These are phyloP conservation scores for Termitomyces bulborhizus DNA, from an alignment of 768 basidiomycete genomes.

Conservation along the genomic window DNA sequence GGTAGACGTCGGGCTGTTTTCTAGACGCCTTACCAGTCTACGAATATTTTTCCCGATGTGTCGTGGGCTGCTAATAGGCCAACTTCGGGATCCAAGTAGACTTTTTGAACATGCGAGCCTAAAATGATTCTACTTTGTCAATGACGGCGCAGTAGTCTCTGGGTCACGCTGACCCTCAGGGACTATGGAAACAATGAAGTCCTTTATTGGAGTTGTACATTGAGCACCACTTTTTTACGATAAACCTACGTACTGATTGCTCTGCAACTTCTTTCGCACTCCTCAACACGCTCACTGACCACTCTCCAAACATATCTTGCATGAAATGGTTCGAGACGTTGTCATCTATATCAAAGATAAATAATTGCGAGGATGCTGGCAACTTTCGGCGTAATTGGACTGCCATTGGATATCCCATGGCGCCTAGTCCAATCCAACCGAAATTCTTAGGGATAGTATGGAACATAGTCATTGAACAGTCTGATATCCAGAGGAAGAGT, in stretches of 20 bases:
- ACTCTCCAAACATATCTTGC: conserved; percentile 12
- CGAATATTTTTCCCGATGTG: conserved; percentile 32
- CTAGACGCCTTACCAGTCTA: conserved; percentile 29
- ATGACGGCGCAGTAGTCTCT: background rate
- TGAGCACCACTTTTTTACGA: background rate
- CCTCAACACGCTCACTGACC: conserved; percentile 14
- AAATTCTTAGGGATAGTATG: conserved; percentile 15
- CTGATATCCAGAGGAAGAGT: background rate
- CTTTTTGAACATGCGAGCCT: conserved; percentile 33
- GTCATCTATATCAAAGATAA: conserved; percentile 30
- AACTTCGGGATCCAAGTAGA: conserved; percentile 26
- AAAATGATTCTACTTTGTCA: background rate
- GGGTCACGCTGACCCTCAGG: conserved; percentile 26
- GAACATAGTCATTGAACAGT: conserved; percentile 8
- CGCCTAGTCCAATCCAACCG: conserved; percentile 37
- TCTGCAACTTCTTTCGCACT: conserved; percentile 30
- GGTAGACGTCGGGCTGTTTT: background rate
- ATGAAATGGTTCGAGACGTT: conserved; percentile 21
- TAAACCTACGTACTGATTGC: conserved; percentile 23
- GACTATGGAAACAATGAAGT: conserved; percentile 34
- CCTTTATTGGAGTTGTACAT: conserved; percentile 16
- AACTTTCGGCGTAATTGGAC: conserved; percentile 26
- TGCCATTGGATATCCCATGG: conserved; percentile 42
- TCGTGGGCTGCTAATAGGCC: conserved; percentile 28
- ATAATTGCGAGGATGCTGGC: conserved; percentile 18